Evolutionary conservation across 129 eudicot species (phyloP).

Genomic region (Solidago caesia): DNA sequence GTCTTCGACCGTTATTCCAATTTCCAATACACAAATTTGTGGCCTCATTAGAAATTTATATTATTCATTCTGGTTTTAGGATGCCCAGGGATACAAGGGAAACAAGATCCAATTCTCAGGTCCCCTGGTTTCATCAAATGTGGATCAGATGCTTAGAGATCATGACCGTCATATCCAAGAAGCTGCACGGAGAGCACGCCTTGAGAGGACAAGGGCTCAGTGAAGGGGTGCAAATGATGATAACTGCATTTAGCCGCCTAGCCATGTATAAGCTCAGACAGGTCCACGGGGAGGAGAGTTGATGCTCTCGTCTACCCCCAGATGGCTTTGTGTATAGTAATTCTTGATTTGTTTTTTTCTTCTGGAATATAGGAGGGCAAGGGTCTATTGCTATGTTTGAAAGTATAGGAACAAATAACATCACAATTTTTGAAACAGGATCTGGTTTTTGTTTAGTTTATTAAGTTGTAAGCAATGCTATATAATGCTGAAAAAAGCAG

Average conservation of each 20-base stretch:
- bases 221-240: conserved; percentile 15
- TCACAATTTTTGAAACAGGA: conserved; percentile 4
- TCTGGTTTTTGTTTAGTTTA: conserved; percentile 1
- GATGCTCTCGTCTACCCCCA: not conserved
- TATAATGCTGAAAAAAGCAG: conserved; percentile 9
- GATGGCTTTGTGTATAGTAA: conserved; percentile 21
- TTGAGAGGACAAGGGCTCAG: conserved; percentile 51
- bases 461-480: conserved; percentile 4
- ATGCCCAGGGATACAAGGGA: conserved; percentile 46
- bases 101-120: conserved; percentile 75
- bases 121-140: conserved; percentile 65
- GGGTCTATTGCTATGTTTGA: conserved; percentile 22
- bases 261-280: conserved; percentile 27
- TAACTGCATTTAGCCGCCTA: conserved; percentile 35
- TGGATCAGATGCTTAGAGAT: conserved; percentile 88
- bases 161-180: conserved; percentile 84
- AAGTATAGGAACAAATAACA: conserved; percentile 21
- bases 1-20: conserved; percentile 22
- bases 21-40: not conserved
- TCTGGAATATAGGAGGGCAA: not conserved
- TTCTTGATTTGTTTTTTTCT: not conserved
- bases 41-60: not conserved
- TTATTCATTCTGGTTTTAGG: conserved; percentile 27
- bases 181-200: conserved; percentile 72
- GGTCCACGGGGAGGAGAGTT: too few relatives aligned